phyloP scores from a whole-genome alignment of 306 rosid genomes.

The Medicago arabica region DNA sequence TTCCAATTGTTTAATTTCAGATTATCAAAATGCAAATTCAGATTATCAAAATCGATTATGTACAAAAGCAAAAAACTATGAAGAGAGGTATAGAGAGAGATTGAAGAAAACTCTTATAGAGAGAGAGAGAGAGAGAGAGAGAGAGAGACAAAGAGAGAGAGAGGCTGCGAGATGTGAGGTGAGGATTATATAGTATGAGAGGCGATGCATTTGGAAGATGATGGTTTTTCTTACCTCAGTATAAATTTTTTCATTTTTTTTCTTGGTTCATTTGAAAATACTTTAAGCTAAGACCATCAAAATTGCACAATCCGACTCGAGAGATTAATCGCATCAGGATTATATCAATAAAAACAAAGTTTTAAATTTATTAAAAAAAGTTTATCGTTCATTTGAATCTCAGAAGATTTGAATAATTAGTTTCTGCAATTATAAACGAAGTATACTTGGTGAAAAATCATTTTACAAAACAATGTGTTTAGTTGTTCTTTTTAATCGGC shows the following conservation, averaged over 20 bases:
- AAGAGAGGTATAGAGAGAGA: conserved; percentile 45
- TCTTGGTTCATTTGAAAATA: neutral
- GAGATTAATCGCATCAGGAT: no score
- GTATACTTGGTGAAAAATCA: no score
- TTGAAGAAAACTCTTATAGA: conserved; percentile 54
- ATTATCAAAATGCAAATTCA: conserved; percentile 82
- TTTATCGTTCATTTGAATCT: no score
- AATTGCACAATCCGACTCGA: no score
- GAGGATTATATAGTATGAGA: conserved; percentile 64
- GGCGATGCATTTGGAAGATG: conserved; percentile 57
- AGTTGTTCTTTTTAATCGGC: neutral
- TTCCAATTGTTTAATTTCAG: conserved; percentile 66
- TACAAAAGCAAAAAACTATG: conserved; percentile 37
- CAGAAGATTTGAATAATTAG: no score
- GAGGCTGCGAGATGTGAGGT: conserved; percentile 55
- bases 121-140: conserved; percentile 60
- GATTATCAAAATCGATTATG: conserved; percentile 71
- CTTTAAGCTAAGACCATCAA: no score
- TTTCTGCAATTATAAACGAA: neutral
- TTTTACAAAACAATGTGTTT: neutral
- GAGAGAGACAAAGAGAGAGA: conserved; percentile 55
- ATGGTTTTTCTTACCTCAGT: conserved; percentile 40
- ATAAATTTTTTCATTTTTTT: neutral
- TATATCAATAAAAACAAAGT: no score
- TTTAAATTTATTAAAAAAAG: no score